A percentile compares a stretch with the other conserved stretches of the same genome.
Evolutionary conservation across 179 eudicot genomes (phyloP).

Genomic region (Amaranthus tricolor): DNA sequence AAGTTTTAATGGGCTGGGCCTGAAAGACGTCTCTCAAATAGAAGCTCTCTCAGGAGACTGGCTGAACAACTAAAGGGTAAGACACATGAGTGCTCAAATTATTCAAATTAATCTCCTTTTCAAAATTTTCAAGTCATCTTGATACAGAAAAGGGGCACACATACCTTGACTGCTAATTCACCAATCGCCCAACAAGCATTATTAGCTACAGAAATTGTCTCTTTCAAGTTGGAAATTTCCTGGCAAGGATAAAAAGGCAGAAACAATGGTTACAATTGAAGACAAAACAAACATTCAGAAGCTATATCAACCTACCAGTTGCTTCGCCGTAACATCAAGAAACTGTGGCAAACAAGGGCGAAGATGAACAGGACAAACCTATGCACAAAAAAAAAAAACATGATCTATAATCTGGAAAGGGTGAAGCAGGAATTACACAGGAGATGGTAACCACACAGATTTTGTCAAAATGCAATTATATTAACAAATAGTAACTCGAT

Average conservation of each 20-base stretch:
- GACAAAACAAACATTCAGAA: background rate
- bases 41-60: too few relatives aligned
- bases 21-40: too few relatives aligned
- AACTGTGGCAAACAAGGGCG: conserved; percentile 72
- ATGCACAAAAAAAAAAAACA: conserved; percentile 18
- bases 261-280: background rate
- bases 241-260: conserved; percentile 30
- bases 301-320: conserved; percentile 62
- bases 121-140: background rate
- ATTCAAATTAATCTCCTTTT: background rate
- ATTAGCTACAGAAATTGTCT: conserved; percentile 84
- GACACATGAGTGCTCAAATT: too few relatives aligned
- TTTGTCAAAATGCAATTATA: background rate
- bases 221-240: conserved; percentile 75
- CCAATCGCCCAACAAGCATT: conserved; percentile 99
- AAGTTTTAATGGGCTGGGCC: too few relatives aligned
- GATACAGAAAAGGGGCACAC: background rate
- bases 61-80: background rate
- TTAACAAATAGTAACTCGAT: background rate
- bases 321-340: conserved; percentile 77
- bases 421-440: background rate
- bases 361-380: conserved; percentile 89
- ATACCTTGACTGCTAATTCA: conserved; percentile 93
- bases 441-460: background rate
- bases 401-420: background rate